Base-by-base conservation (phyloP, 768 basidiomycete species). In the Galerina sulciceps region DNA sequence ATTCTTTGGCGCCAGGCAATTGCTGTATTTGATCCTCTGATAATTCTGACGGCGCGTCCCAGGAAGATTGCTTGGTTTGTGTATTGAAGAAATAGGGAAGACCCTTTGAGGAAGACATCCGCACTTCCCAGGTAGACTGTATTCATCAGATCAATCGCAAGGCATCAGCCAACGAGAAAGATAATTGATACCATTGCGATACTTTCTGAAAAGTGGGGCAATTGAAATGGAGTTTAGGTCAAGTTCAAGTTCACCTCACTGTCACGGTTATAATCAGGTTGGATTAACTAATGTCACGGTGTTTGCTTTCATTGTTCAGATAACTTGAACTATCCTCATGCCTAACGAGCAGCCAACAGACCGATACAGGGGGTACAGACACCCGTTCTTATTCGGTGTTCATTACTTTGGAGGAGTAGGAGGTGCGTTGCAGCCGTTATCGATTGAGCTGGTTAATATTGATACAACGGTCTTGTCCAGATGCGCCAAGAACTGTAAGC, bases 71-170 rank as follows among this genome's bases (percentile, higher is more conserved):
- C 47, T 82, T 79, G 46, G 90, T 90, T 26, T 80, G 70, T 38
- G 75, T 65, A 74, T 97, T 91, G 87, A 85, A 96, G 78, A 88
- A 99, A 81, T 99, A 99, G 14, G 94, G 91, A 36, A 92, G 71
- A 22, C 81, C 73, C 67, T 86, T 86, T 18, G 92, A 89, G 69
- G 74, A 86, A 43, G 94, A 96, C 79, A 93, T 83, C 59, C 93
- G 89, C 62, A 98, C 79, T 84, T 97, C 93, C 94, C 94, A 98
- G 20, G 69, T 49, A 38, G 65, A 58, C 66, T 65, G 20, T 46
- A 26, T 46, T 18, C 11, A 41, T 6, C 14, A 38, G 6, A 35
- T 15, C 11, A 17, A 10, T 26, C 44, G 11, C 41, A 42, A 48
- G 11, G 37, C 26, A 26, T 34, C 3, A 38, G 6, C 36, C 36